Conservation (phyloP, 2,329 filamentous ascomycete genomes). For the Fusarium sp. region DNA sequence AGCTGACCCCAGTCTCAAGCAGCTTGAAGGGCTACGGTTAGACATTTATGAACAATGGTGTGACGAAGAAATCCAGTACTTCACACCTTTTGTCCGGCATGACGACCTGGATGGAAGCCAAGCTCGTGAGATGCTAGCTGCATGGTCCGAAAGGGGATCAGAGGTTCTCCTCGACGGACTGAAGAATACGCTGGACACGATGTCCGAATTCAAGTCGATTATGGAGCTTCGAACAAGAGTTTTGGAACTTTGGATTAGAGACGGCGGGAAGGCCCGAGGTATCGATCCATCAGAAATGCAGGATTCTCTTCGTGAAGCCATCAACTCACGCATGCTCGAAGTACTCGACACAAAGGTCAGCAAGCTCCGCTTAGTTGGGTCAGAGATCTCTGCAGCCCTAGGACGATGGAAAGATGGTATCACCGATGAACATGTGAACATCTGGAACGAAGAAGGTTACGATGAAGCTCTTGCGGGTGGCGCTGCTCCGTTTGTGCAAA, state of each 20-base stretch:
- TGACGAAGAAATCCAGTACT: slow-evolving; percentile 81
- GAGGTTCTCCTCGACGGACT: slow-evolving; percentile 70
- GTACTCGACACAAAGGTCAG: slow-evolving; percentile 71
- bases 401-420: slow-evolving; percentile 66
- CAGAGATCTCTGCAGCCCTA: slow-evolving; percentile 69
- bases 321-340: slow-evolving; percentile 73
- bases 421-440: slow-evolving; percentile 59
- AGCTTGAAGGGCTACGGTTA: slow-evolving; percentile 75
- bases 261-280: slow-evolving; percentile 70
- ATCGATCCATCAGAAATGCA: slow-evolving; percentile 75
- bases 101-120: slow-evolving; percentile 74
- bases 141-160: slow-evolving; percentile 71
- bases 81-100: slow-evolving; percentile 86
- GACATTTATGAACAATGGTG: slow-evolving; percentile 85
- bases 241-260: slow-evolving; percentile 78
- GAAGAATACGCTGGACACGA: slow-evolving; percentile 64
- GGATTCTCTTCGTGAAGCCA: slow-evolving; percentile 70
- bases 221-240: slow-evolving; percentile 75
- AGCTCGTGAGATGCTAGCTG: slow-evolving; percentile 67
- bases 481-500: slow-evolving; percentile 73
- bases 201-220: slow-evolving; percentile 73
- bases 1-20: slow-evolving; percentile 72
- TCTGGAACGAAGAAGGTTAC: slow-evolving; percentile 75
- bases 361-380: slow-evolving; percentile 71
- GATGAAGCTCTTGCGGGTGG: slow-evolving; percentile 72